Evolutionary conservation across 148 eudicot species (phyloP).

Genomic region (Linanthus parryae): DNA sequence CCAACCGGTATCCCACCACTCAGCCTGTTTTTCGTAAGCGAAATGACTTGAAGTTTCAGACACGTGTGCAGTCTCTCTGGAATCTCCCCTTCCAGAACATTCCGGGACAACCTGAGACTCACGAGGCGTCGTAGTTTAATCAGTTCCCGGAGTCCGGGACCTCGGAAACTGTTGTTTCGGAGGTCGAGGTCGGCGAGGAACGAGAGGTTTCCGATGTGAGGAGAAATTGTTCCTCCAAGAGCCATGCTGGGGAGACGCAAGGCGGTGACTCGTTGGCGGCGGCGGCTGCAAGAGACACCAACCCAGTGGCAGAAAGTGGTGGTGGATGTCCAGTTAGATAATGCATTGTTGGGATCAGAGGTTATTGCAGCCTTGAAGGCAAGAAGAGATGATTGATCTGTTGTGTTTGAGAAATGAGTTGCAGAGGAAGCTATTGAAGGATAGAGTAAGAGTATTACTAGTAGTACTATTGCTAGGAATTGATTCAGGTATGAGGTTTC

Average conservation of each 20-base stretch:
- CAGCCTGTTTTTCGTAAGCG: not conserved
- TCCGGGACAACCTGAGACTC: not conserved
- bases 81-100: not conserved
- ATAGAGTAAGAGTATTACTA: too few species aligned
- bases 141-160: not conserved
- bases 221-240: not conserved
- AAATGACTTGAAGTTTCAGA: not conserved
- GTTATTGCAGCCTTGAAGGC: not conserved
- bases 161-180: not conserved
- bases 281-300: not conserved
- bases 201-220: not conserved
- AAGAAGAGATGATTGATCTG: not conserved
- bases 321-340: not conserved
- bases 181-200: not conserved
- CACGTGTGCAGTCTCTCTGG: not conserved
- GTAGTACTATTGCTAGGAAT: too few species aligned
- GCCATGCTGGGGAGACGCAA: not conserved
- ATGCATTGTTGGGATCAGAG: not conserved
- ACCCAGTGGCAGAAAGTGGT: constrained; percentile 2
- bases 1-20: not conserved
- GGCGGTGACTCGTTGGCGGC: not conserved
- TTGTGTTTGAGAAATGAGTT: too few species aligned
- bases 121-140: not conserved
- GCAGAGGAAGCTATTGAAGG: too few species aligned
- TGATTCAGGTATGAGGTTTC: too few species aligned